Evolutionary conservation across 805 yeast genomes (phyloP).

Genomic region (Wickerhamomyces alni): DNA sequence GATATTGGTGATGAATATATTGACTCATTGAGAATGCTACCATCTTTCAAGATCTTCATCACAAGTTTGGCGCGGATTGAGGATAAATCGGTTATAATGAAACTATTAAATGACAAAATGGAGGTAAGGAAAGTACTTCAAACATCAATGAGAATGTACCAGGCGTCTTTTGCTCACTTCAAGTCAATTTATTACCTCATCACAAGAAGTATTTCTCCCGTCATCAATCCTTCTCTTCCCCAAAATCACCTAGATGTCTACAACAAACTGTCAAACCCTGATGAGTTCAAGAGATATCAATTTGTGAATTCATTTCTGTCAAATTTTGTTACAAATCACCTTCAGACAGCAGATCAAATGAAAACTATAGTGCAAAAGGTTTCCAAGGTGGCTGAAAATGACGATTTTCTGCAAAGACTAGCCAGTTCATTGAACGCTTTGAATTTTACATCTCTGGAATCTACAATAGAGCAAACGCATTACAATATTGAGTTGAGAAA

Average conservation of each 20-base stretch:
- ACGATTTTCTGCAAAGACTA: constrained; percentile 11
- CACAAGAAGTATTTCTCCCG: constrained; percentile 12
- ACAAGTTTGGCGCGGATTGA: constrained; percentile 9
- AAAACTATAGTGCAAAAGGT: constrained; percentile 8
- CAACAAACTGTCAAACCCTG: constrained; percentile 17
- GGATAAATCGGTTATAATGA: constrained; percentile 4
- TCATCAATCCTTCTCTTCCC: not conserved
- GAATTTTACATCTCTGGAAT: not conserved
- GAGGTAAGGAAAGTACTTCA: constrained; percentile 9
- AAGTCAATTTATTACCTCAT: constrained; percentile 14
- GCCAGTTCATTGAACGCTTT: constrained; percentile 9
- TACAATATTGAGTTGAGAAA: constrained; percentile 19
- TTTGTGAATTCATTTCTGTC: constrained; percentile 19
- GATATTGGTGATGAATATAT: constrained; percentile 8
- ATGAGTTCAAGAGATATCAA: constrained; percentile 18
- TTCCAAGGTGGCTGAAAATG: constrained; percentile 2
- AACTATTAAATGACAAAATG: constrained; percentile 17
- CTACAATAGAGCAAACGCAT: constrained; percentile 8
- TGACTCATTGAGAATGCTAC: constrained; percentile 26
- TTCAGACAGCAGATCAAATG: constrained; percentile 1
- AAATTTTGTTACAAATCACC: constrained; percentile 7
- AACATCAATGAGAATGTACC: constrained; percentile 14
- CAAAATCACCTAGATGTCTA: constrained; percentile 17
- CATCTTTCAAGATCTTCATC: constrained; percentile 27
- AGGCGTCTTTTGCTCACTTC: constrained; percentile 11